Conservation (phyloP, 176 grass and related monocot species). For the Avena insularis region DNA sequence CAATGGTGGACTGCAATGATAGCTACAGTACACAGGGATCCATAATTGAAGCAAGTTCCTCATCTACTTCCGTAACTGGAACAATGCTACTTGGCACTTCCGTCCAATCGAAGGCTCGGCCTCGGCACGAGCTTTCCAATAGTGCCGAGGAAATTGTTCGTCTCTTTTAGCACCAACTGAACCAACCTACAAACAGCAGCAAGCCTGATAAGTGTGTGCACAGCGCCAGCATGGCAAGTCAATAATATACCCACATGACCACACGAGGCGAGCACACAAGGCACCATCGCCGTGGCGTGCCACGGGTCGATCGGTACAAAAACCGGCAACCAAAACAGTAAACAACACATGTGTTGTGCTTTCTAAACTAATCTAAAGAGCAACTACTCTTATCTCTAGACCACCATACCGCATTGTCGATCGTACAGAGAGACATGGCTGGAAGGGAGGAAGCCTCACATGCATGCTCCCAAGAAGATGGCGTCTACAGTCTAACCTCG, state of each 20-base stretch:
- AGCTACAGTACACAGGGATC: not conserved
- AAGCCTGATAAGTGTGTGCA: not conserved
- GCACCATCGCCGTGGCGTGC: conserved; percentile 36
- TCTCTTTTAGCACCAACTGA: not conserved
- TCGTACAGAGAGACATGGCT: not conserved
- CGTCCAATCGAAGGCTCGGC: not conserved
- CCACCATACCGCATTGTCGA: not conserved
- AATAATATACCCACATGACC: conserved; percentile 52
- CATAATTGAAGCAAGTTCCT: conserved; percentile 16
- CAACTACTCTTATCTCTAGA: not conserved
- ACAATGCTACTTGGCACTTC: not conserved
- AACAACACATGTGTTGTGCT: not conserved
- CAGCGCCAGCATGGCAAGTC: conserved; percentile 5
- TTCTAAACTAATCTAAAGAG: too few species aligned
- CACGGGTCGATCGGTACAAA: conserved; percentile 31
- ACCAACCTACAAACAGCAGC: not conserved
- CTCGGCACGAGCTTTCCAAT: not conserved
- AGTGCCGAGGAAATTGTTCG: not conserved
- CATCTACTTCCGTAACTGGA: not conserved
- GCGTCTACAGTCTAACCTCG: not conserved
- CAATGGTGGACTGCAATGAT: not conserved
- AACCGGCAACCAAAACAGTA: conserved; percentile 27
- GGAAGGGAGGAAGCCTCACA: not conserved
- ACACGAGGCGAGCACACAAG: conserved; percentile 26
- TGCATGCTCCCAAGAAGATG: conserved; percentile 27